Evolutionary conservation across 768 basidiomycete genomes (phyloP), one percentile per base, ranked within the genome.

Genomic region (Leucocoprinus birnbaumii): DNA sequence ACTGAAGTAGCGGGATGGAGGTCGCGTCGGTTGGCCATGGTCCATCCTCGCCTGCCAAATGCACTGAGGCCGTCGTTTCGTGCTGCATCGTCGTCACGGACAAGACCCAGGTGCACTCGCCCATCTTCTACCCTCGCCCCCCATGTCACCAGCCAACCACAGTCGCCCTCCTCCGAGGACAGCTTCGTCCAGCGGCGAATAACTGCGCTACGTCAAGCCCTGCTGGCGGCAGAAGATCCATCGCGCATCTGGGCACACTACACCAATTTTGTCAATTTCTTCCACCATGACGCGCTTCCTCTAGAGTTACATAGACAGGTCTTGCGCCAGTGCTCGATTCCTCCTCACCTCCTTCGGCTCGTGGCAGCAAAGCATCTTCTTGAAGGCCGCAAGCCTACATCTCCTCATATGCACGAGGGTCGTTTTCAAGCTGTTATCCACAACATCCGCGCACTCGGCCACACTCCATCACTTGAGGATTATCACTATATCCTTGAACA

Each of bases 401-500:
- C 61, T 2, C 74, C 79, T 1, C 85, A 88, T 60, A 47, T 77
- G 9, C 81, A 89, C 62, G 90, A 91, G 68, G 68, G 72, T 16
- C 84, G 90, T 26, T 80, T 90, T 61, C 81, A 83, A 66, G 68
- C 76, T 18, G 71, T 94, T 64, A 80, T 94, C 56, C 76, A 76
- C 50, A 88, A 89, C 65, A 91, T 92, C 21, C 83, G 83, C 51
- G 72, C 74, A 37, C 63, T 78, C 11, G 84, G 83, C 2, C 62
- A 63, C 53, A 65, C 67, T 42, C 76, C 80, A 19, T 54, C 78
- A 68, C 55, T 86, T 50, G 80, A 83, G 2, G 91, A 93, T 66
- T 93, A 87, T 66, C 78, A 91, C 65, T 85, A 85, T 62, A 71
- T 94, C 56, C 66, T 94, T 48, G 77, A 80, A 58, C 87, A 90